phyloP scores from a whole-genome alignment of 2,329 filamentous ascomycete genomes.

The Fusarium torulosum region DNA sequence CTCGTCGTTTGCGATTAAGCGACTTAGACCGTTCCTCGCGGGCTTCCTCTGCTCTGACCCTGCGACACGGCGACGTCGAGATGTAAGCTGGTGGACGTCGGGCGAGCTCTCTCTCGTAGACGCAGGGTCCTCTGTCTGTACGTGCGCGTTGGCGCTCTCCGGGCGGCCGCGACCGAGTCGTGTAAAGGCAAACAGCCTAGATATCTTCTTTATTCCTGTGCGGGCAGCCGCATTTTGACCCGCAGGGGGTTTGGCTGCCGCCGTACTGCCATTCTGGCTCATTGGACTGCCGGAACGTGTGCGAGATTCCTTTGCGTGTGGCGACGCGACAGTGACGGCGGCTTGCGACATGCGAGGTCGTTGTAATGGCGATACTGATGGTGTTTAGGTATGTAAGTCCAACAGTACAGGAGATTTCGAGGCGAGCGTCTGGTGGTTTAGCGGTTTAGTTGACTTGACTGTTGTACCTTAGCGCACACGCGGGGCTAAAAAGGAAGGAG shows the following conservation, averaged over 20 bases:
- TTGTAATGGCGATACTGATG: background rate
- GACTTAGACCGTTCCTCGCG: conserved; percentile 47
- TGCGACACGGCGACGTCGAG: conserved; percentile 44
- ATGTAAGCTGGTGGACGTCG: conserved; percentile 54
- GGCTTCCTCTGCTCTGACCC: conserved; percentile 41
- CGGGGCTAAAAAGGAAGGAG: conserved; percentile 19
- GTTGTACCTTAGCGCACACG: conserved; percentile 28
- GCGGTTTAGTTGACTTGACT: conserved; percentile 21
- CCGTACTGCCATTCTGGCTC: conserved; percentile 46
- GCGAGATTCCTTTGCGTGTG: conserved; percentile 31
- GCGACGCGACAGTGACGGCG: conserved; percentile 34
- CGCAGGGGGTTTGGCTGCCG: conserved; percentile 41
- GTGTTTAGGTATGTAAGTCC: background rate
- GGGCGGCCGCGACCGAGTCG: conserved; percentile 49
- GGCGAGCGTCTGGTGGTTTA: conserved; percentile 18
- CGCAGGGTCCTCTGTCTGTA: conserved; percentile 41
- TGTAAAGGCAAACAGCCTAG: conserved; percentile 53
- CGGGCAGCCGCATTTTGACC: conserved; percentile 37
- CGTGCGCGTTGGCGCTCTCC: conserved; percentile 34
- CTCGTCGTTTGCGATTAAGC: conserved; percentile 49
- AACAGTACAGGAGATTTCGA: conserved; percentile 11
- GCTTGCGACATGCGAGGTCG: conserved; percentile 36
- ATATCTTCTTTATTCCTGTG: conserved; percentile 54
- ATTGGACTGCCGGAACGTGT: conserved; percentile 33
- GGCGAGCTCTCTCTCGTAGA: conserved; percentile 46